Base-by-base conservation (phyloP, 202 grass and related monocot genomes). In the Schoenoplectus triqueter region DNA sequence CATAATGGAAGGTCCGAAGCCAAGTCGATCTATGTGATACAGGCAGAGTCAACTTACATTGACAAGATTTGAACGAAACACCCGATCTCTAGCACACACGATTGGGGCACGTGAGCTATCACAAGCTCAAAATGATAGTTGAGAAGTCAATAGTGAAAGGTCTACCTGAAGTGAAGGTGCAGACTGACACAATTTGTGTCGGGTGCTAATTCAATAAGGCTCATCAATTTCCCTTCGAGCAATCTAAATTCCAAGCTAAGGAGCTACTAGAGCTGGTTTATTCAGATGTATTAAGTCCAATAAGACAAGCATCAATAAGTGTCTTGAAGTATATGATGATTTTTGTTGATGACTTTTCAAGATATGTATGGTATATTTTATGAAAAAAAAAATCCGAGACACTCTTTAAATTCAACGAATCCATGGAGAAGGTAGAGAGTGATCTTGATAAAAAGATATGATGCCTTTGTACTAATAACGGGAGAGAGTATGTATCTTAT, bases 11-110 rank as follows among this genome's bases (percentile, higher is more conserved):
- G 84, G 64, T 41, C n/a, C n/a, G 10, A 67, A 7, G 54, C 1
- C 49, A 17, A 80, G 13, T 61, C 31, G 0, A 47, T 86, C 1
- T 47, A 86, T 3, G 6, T 86, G 50, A 62, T 80, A 64, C 64
- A 7, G 15, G 31, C 64, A 57, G 0, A 86, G 69, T 20, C 49
- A 4, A 2, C 73, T 51, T 80, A 71, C 21, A 20, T 63, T 0
- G 17, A 63, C 5, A 63, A 20, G 5, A 63, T n/a, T 19, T n/a
- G 4, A 20, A 19, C 5, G 60, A 63, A 4, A 63, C 60, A 20
- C n/a, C n/a, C 5, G 4, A 63, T 63, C 60, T 63, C 6, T 57
- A 10, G 55, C 55, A 57, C 11, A 1, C 10, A 57, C 52, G 6
- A 55, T 10, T 57, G 55, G 31, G 31, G 31, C 31, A 31, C 31